Evolutionary conservation across 768 basidiomycete species (phyloP).

Genomic region (Asterophora lycoperdoides): DNA sequence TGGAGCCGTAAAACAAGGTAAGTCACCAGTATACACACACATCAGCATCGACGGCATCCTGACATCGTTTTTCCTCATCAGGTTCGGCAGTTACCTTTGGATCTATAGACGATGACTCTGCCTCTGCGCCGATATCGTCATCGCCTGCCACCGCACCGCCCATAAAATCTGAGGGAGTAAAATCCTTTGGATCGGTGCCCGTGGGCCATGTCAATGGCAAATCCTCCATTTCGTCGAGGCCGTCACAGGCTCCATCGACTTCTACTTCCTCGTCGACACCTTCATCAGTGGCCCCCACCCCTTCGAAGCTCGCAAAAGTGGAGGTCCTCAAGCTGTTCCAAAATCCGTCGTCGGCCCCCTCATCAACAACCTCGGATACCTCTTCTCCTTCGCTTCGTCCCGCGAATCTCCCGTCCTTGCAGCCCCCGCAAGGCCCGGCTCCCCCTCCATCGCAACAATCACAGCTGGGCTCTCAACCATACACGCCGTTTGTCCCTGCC

Average conservation of each 20-base stretch:
- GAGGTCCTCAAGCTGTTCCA: slow-evolving; percentile 65
- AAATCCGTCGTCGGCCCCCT: slow-evolving; percentile 43
- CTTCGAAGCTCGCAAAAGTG: slow-evolving; percentile 38
- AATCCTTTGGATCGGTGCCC: slow-evolving; percentile 78
- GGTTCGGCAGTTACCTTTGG: slow-evolving; percentile 81
- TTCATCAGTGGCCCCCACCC: slow-evolving; percentile 30
- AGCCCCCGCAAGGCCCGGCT: slow-evolving; percentile 28
- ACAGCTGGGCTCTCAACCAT: slow-evolving; percentile 43
- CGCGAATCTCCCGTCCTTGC: slow-evolving; percentile 45
- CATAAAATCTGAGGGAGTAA: slow-evolving; percentile 69
- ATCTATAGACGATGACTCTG: slow-evolving; percentile 78
- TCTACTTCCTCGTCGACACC: slow-evolving; percentile 33
- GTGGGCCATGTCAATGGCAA: slow-evolving; percentile 65
- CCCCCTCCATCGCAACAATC: slow-evolving; percentile 37
- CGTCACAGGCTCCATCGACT: slow-evolving; percentile 26
- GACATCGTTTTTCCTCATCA: slow-evolving; percentile 22
- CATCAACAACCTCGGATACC: slow-evolving; percentile 49
- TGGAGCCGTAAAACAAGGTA: slow-evolving; percentile 66
- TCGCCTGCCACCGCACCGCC: slow-evolving; percentile 69
- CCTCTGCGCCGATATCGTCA: slow-evolving; percentile 73
- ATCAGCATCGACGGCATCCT: slow-evolving; percentile 11
- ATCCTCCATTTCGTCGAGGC: slow-evolving; percentile 41
- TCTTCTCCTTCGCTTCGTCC: slow-evolving; percentile 56
- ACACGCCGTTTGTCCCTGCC: slow-evolving; percentile 44
- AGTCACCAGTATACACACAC: slow-evolving; percentile 16